phyloP scores from a whole-genome alignment of 75 land plant species.

The Selaginella tamariscina region DNA sequence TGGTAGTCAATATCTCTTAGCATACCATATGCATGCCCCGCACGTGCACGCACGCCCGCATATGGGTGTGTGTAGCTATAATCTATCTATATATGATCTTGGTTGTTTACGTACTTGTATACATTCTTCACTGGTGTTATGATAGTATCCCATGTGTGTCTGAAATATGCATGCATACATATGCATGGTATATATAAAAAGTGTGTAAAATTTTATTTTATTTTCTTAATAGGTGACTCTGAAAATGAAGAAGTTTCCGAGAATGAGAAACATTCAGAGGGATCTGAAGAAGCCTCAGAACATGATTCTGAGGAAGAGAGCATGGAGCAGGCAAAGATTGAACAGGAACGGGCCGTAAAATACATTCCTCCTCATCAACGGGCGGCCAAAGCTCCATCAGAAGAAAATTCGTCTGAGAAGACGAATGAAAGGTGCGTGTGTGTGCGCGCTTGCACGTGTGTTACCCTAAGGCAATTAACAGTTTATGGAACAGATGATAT shows the following conservation, averaged over 20 bases:
- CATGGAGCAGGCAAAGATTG: neutral
- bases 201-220: no score
- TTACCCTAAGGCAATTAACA: neutral
- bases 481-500: neutral
- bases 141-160: no score
- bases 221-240: no score
- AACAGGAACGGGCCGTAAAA: constrained; percentile 22
- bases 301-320: constrained; percentile 12
- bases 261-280: constrained; percentile 1
- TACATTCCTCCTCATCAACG: constrained; percentile 79
- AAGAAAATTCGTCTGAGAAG: constrained; percentile 56
- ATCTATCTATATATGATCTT: no score
- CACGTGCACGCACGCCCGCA: no score
- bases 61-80: no score
- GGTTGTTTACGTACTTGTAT: no score
- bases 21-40: no score
- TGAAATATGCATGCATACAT: neutral
- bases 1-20: no score
- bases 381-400: constrained; percentile 22
- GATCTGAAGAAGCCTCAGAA: neutral
- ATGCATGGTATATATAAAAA: constrained; percentile 15
- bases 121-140: no score
- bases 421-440: constrained; percentile 42
- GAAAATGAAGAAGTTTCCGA: constrained; percentile 15
- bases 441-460: neutral